Conservation (phyloP, 108 stramenopile species). For the Parmales sp. region DNA sequence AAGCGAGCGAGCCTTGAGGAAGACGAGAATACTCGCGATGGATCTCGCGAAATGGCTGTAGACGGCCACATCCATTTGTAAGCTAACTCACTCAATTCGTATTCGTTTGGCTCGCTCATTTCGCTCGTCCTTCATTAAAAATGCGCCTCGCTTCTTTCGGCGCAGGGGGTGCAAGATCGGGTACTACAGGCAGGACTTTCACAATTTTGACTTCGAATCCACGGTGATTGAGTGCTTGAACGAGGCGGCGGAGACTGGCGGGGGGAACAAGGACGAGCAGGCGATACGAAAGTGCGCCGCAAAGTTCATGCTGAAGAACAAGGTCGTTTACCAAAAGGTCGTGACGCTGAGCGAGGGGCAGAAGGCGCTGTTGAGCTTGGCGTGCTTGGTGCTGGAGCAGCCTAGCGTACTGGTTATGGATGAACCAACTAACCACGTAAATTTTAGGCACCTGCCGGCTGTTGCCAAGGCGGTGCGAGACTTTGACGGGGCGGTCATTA, state of each 20-base stretch:
- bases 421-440: conserved; percentile 29
- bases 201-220: conserved; percentile 7
- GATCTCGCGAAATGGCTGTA: no score
- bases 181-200: conserved; percentile 20
- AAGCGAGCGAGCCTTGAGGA: no score
- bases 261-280: background rate
- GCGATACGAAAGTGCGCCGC: background rate
- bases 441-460: conserved; percentile 41
- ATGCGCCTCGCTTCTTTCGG: no score
- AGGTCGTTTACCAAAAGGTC: conserved; percentile 11
- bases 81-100: no score
- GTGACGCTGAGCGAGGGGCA: conserved; percentile 17
- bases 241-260: background rate
- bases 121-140: no score
- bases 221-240: conserved; percentile 1
- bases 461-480: conserved; percentile 36
- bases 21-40: no score
- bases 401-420: conserved; percentile 30
- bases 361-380: conserved; percentile 14
- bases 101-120: no score
- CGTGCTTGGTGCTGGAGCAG: conserved; percentile 13
- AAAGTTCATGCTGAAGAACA: background rate
- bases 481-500: conserved; percentile 30
- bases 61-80: no score
- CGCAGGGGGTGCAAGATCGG: no score